phyloP scores from a whole-genome alignment of 1,284 basidiomycete species.

The Inonotus hispidus region DNA sequence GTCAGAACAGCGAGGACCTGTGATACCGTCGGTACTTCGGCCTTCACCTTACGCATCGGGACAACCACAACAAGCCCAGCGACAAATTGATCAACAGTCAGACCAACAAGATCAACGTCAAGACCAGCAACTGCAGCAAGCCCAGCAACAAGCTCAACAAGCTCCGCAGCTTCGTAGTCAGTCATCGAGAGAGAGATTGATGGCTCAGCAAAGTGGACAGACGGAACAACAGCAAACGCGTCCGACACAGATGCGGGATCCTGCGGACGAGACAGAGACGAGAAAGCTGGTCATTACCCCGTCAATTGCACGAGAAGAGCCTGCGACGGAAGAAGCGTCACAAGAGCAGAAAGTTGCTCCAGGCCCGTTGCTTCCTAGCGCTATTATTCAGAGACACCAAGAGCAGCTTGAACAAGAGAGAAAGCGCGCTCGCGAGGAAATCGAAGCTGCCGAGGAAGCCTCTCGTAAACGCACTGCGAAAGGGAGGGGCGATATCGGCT shows the following conservation, averaged over 20 bases:
- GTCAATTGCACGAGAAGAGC: slow-evolving; percentile 52
- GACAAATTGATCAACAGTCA: slow-evolving; percentile 27
- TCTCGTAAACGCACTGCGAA: slow-evolving; percentile 46
- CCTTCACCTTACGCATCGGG: slow-evolving; percentile 3
- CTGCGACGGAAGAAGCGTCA: slow-evolving; percentile 6
- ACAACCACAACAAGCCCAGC: slow-evolving; percentile 23
- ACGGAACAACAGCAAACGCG: slow-evolving; percentile 70
- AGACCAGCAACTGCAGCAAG: slow-evolving; percentile 25
- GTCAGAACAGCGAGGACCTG: slow-evolving; percentile 27
- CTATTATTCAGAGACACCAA: slow-evolving; percentile 45
- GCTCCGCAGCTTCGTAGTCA: slow-evolving; percentile 20
- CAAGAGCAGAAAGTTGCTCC: slow-evolving; percentile 19
- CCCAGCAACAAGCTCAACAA: slow-evolving; percentile 28
- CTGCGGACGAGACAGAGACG: slow-evolving; percentile 56
- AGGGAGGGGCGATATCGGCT: slow-evolving; percentile 21
- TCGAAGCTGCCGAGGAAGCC: slow-evolving; percentile 51
- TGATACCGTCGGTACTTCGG: slow-evolving; percentile 22
- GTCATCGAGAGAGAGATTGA: slow-evolving; percentile 20
- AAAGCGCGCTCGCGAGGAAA: slow-evolving; percentile 56
- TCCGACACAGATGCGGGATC: slow-evolving; percentile 46
- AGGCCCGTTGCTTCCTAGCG: slow-evolving; percentile 41
- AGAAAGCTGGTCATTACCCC: slow-evolving; percentile 75
- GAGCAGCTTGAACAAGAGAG: slow-evolving; percentile 56
- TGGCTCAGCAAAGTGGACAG: slow-evolving; percentile 48
- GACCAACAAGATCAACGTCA: slow-evolving; percentile 31